phyloP scores from a whole-genome alignment of 2,329 filamentous ascomycete genomes.

The Ceratocystis destructans region DNA sequence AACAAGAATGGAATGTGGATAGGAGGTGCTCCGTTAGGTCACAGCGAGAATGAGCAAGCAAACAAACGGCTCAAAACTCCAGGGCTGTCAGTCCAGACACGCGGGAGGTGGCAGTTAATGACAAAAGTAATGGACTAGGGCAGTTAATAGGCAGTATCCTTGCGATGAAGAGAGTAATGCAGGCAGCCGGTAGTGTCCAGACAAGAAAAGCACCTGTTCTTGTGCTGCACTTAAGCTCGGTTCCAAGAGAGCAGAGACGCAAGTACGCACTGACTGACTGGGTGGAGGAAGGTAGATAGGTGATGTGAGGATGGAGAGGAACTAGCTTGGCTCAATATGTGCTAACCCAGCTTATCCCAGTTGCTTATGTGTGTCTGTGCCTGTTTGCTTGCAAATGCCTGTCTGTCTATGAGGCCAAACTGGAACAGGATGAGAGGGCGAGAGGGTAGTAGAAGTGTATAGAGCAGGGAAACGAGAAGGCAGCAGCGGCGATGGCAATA shows the following conservation, averaged over 20 bases:
- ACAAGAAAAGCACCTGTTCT: background rate
- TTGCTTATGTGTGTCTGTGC: conserved; percentile 5
- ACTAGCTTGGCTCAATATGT: conserved; percentile 1
- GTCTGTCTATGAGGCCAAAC: background rate
- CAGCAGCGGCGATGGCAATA: background rate
- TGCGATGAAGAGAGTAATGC: conserved; percentile 3
- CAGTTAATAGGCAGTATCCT: background rate
- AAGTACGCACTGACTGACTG: background rate
- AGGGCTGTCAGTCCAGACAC: background rate
- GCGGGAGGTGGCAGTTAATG: conserved; percentile 4
- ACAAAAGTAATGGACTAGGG: conserved; percentile 5
- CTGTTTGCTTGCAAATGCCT: conserved; percentile 4
- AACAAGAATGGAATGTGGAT: background rate
- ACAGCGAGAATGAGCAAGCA: background rate
- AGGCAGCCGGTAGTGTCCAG: background rate
- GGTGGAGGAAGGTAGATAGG: background rate
- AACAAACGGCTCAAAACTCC: background rate
- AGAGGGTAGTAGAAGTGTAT: background rate
- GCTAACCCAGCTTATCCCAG: background rate
- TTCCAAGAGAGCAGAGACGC: background rate
- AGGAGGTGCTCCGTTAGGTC: background rate
- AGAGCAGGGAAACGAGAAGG: background rate
- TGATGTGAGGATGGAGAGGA: background rate
- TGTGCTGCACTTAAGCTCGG: background rate
- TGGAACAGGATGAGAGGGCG: background rate